Evolutionary conservation across 2,329 filamentous ascomycete genomes (phyloP), one percentile per base, ranked within the genome.

Genomic region (Colletotrichum sp.): DNA sequence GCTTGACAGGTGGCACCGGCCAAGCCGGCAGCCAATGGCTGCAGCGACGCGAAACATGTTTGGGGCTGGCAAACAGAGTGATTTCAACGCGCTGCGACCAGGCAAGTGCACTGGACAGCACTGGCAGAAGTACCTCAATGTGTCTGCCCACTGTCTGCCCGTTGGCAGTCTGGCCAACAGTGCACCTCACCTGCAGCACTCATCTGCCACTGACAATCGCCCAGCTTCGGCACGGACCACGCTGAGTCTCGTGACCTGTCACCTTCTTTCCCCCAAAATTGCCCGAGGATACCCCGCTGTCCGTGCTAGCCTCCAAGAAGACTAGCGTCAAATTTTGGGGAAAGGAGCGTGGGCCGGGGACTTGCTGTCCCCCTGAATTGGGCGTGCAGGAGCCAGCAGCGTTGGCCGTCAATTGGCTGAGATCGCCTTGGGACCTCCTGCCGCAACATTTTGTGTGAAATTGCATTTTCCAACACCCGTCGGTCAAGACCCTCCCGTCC

Each of bases 361-460:
- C 59, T 68, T 66, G 62, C 62, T 70, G 52, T n/a, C 70, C 79
- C 79, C 78, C 78, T 79, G 77, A 80, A 79, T 79, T 77, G 77
- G 73, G 76, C 70, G 32, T 25, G 64, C 75, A 72, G 76, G 62
- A 69, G 34, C 71, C 57, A 63, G 68, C 73, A 63, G 62, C 22
- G 62, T 64, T 64, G 62, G 62, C n/a, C 30, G 64, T 61, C 74
- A 77, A 80, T 80, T 80, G 79, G 78, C 76, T 77, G 76, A 71
- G 57, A 29, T 44, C 55, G 25, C 27, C 49, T 76, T 75, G 71
- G 77, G 44, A 69, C 69, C 71, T 77, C 78, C 78, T 79, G 78
- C 82, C 79, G 82, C 80, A 84, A 83, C 82, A 83, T 82, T 83
- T 84, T 80, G 78, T 82, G 82, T 84, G 82, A 85, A 84, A 85